A percentile compares a stretch with the other conserved stretches of the same genome.
Conservation (phyloP, 495 filamentous ascomycete species). For the Podospora pseudopauciseta region DNA sequence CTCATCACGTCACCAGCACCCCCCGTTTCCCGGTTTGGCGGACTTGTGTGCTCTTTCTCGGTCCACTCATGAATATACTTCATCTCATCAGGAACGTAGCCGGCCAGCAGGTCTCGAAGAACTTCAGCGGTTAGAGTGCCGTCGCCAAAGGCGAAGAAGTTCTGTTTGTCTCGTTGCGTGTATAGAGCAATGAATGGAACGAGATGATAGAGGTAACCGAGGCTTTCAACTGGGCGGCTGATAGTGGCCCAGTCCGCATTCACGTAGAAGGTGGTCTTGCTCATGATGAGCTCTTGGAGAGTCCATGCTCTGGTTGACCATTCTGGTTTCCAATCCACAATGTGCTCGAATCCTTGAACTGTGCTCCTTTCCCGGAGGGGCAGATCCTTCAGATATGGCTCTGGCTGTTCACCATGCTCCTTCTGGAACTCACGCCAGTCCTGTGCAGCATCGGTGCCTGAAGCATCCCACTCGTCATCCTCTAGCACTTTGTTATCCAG, state of each 20-base stretch:
- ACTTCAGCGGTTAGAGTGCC: background rate
- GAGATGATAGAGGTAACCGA: conserved; percentile 42
- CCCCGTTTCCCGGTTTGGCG: too few species aligned
- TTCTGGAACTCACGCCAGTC: conserved; percentile 31
- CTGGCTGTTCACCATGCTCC: conserved; percentile 1
- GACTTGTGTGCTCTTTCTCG: background rate
- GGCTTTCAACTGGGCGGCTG: conserved; percentile 34
- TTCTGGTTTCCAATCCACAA: conserved; percentile 26
- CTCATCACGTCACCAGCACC: background rate
- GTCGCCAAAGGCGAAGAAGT: conserved; percentile 10
- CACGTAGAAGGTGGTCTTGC: conserved; percentile 44
- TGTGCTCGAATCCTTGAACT: conserved; percentile 19
- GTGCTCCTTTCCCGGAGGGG: conserved; percentile 19
- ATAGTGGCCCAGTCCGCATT: conserved; percentile 40
- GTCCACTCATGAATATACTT: background rate
- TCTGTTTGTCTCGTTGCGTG: conserved; percentile 25
- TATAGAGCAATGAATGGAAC: conserved; percentile 37
- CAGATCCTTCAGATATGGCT: background rate
- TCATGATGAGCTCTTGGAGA: conserved; percentile 49
- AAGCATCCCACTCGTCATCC: background rate
- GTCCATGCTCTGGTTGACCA: conserved; percentile 48
- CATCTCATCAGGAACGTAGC: background rate
- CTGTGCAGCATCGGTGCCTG: conserved; percentile 19
- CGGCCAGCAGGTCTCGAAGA: background rate
- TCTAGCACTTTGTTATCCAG: conserved; percentile 31